phyloP scores from a whole-genome alignment of 768 basidiomycete species.

The Mycena belliarum region DNA sequence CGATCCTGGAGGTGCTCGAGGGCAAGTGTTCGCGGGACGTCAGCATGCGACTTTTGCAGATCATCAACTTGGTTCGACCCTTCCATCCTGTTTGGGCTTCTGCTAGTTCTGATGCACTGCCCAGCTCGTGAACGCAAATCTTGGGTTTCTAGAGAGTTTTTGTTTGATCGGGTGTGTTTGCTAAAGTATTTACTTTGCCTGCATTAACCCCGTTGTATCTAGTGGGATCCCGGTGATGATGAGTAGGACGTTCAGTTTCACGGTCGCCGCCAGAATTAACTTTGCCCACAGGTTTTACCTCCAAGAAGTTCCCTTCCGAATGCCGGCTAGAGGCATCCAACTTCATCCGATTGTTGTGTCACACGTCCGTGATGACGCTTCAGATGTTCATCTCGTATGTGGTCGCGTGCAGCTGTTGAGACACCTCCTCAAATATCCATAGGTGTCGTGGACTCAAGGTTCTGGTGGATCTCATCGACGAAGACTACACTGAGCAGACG shows the following conservation, averaged over 20 bases:
- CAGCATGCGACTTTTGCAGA: conserved; percentile 79
- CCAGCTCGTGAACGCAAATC: conserved; percentile 69
- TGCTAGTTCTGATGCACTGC: conserved; percentile 38
- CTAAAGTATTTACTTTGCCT: too few species aligned
- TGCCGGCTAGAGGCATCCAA: conserved; percentile 94
- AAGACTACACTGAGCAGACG: conserved; percentile 90
- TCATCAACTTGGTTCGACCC: conserved; percentile 77
- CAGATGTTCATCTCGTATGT: conserved; percentile 99
- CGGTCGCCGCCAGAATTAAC: too few species aligned
- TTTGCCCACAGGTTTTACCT: conserved; percentile 71
- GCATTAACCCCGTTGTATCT: too few species aligned
- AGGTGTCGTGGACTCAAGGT: conserved; percentile 95
- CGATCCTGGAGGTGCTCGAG: conserved; percentile 91
- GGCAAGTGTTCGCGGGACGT: conserved; percentile 85
- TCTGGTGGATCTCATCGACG: conserved; percentile 93
- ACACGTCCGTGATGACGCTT: conserved; percentile 88
- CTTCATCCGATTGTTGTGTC: conserved; percentile 90
- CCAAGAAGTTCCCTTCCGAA: conserved; percentile 90
- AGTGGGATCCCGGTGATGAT: conserved; percentile 96
- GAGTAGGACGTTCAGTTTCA: conserved; percentile 45
- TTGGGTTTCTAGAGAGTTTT: conserved; percentile 90
- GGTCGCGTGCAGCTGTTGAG: neutral
- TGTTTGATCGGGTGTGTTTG: conserved; percentile 78
- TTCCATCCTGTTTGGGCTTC: neutral
- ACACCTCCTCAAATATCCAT: neutral